phyloP scores from a whole-genome alignment of 371 early-diverging fungal genomes.

The Mucor irregularis region DNA sequence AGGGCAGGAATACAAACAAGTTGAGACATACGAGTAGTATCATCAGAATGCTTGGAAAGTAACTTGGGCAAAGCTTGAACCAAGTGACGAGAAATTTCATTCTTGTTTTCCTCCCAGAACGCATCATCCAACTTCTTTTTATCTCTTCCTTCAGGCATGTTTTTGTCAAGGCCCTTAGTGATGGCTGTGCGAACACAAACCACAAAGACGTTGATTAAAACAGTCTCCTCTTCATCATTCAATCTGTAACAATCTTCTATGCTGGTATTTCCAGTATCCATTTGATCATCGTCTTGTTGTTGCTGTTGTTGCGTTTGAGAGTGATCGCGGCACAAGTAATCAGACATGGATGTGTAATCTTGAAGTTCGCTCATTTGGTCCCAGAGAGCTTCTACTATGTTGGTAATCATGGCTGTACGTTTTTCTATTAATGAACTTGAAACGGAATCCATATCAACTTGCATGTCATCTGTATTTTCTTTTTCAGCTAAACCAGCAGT shows the following conservation, averaged over 20 bases:
- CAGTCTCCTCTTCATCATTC: conserved; percentile 64
- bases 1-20: conserved; percentile 56
- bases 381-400: conserved; percentile 64
- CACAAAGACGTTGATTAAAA: conserved; percentile 56
- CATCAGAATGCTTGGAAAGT: conserved; percentile 67
- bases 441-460: conserved; percentile 12
- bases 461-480: conserved; percentile 19
- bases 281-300: conserved; percentile 13
- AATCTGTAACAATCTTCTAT: conserved; percentile 51
- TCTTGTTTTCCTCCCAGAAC: conserved; percentile 26
- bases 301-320: conserved; percentile 27
- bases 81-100: conserved; percentile 58
- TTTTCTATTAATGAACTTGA: conserved; percentile 13
- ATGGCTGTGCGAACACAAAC: conserved; percentile 46
- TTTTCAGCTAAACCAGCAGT: conserved; percentile 10
- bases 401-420: conserved; percentile 31
- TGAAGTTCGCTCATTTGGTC: conserved; percentile 40
- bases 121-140: conserved; percentile 25
- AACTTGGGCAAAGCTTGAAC: conserved; percentile 60
- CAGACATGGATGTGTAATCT: conserved; percentile 59
- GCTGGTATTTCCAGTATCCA: conserved; percentile 6
- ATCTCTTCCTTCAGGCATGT: conserved; percentile 15
- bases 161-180: conserved; percentile 29
- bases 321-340: conserved; percentile 63
- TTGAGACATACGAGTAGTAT: conserved; percentile 52